phyloP scores from a whole-genome alignment of 768 basidiomycete species.

The Cytidiella melzeri region DNA sequence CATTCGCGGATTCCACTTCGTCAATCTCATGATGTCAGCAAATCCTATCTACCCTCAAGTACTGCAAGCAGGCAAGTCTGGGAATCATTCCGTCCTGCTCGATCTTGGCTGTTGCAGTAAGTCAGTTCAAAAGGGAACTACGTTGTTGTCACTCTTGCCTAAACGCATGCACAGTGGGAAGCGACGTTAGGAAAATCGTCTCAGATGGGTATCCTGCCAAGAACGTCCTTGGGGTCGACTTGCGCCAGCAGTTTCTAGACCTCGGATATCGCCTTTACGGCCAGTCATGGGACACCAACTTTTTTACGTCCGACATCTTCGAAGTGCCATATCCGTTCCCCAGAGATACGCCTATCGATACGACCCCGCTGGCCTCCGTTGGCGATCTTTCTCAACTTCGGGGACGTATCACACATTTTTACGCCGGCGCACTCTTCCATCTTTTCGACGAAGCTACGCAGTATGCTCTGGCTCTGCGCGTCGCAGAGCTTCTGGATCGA shows the following conservation, averaged over 20 bases:
- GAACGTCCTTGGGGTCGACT: slow-evolving; percentile 24
- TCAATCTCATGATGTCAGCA: slow-evolving; percentile 23
- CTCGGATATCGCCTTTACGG: slow-evolving; percentile 27
- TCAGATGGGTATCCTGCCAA: slow-evolving; percentile 26
- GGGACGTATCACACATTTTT: slow-evolving; percentile 23
- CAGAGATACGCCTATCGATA: neutral
- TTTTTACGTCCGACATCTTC: slow-evolving; percentile 28
- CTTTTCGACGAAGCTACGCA: slow-evolving; percentile 30
- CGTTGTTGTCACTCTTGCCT: neutral
- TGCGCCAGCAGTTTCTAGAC: slow-evolving; percentile 25
- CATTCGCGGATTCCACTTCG: slow-evolving; percentile 27
- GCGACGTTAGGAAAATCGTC: slow-evolving; percentile 29
- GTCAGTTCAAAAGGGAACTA: slow-evolving; percentile 5
- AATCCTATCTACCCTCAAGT: slow-evolving; percentile 23
- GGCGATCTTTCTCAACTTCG: slow-evolving; percentile 19
- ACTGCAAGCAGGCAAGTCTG: slow-evolving; percentile 19
- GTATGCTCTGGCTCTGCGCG: slow-evolving; percentile 24
- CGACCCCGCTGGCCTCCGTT: slow-evolving; percentile 3
- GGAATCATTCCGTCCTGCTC: slow-evolving; percentile 21
- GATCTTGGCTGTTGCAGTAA: slow-evolving; percentile 31
- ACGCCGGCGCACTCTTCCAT: slow-evolving; percentile 30
- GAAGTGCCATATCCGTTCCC: slow-evolving; percentile 13
- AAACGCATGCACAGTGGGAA: slow-evolving; percentile 23
- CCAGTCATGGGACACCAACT: slow-evolving; percentile 19
- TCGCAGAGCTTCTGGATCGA: slow-evolving; percentile 21